Evolutionary conservation across 306 rosid species (phyloP).

Genomic region (Glycine soja): DNA sequence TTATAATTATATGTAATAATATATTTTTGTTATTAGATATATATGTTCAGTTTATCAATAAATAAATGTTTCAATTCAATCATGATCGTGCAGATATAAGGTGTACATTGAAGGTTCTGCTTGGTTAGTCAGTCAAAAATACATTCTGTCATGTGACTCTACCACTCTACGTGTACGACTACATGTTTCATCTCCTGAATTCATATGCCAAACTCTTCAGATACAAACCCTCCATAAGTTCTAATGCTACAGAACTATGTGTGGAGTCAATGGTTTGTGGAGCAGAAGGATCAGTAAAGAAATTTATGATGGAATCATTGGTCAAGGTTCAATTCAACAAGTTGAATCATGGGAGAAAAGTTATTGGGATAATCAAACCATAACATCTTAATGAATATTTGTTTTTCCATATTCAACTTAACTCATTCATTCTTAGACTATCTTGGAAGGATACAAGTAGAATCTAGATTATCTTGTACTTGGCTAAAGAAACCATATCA

Average conservation of each 20-base stretch:
- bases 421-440: too few species aligned
- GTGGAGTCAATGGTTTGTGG: constrained; percentile 80
- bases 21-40: neutral
- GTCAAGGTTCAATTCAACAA: constrained; percentile 78
- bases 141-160: too few species aligned
- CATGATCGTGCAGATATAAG: constrained; percentile 66
- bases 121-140: too few species aligned
- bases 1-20: neutral
- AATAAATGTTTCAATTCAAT: neutral
- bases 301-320: constrained; percentile 75
- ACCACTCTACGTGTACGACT: constrained; percentile 74
- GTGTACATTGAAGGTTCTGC: constrained; percentile 94
- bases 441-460: too few species aligned
- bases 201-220: constrained; percentile 69
- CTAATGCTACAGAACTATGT: constrained; percentile 64
- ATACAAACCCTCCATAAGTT: constrained; percentile 65
- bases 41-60: neutral
- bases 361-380: too few species aligned
- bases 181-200: constrained; percentile 81
- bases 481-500: too few species aligned
- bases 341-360: too few species aligned
- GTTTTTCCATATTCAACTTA: too few species aligned
- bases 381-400: too few species aligned
- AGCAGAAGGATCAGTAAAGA: constrained; percentile 54
- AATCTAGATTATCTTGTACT: too few species aligned